Conservation (phyloP, 2,329 filamentous ascomycete species). For the Dothistroma pini region DNA sequence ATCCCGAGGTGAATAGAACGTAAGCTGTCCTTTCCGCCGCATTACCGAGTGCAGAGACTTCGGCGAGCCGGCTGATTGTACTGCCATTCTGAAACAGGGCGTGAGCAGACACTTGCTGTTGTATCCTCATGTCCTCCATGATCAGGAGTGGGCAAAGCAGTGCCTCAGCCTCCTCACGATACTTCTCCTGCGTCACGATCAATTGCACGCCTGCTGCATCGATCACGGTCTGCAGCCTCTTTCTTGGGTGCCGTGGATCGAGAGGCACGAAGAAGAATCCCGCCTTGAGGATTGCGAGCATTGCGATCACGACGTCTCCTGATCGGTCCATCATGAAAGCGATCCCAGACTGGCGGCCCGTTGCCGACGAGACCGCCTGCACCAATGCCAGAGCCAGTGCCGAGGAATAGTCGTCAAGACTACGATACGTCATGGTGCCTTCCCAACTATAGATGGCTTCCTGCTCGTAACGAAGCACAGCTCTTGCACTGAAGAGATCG, state of each 20-base stretch:
- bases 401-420: not conserved
- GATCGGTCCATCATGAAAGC: conserved; percentile 31
- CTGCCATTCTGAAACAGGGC: too few relatives aligned
- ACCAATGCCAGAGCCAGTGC: not conserved
- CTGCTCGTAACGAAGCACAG: not conserved
- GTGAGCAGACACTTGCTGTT: too few relatives aligned
- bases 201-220: not conserved
- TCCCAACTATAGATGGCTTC: not conserved
- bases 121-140: too few relatives aligned
- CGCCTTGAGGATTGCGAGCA: conserved; percentile 38
- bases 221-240: not conserved
- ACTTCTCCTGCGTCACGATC: not conserved
- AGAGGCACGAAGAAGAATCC: conserved; percentile 31
- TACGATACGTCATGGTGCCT: not conserved
- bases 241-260: conserved; percentile 18
- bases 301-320: conserved; percentile 34
- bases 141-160: too few relatives aligned
- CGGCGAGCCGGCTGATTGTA: too few relatives aligned
- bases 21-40: conserved; percentile 1
- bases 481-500: not conserved
- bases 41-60: too few relatives aligned
- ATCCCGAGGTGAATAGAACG: conserved; percentile 14
- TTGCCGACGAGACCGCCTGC: not conserved
- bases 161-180: not conserved
- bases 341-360: not conserved